Percentiles rank a stretch among this genome's conserved stretches.
These are phyloP conservation scores for Apiotrichum porosum DNA, from an alignment of 1,284 basidiomycete genomes.

Conservation along the genomic window DNA sequence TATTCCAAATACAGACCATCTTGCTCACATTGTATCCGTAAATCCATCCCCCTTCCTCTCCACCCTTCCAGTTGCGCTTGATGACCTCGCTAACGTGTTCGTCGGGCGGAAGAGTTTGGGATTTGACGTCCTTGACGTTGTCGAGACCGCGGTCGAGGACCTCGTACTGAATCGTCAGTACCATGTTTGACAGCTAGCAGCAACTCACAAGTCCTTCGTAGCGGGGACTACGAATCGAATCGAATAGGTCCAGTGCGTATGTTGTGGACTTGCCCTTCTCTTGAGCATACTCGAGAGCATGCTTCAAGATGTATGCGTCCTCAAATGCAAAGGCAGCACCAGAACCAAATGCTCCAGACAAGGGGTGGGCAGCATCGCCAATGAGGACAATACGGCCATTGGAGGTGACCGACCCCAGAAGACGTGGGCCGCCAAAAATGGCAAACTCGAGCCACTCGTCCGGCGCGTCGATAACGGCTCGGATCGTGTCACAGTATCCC, in stretches of 20 bases:
- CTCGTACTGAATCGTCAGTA: slow-evolving; percentile 5
- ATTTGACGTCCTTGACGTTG: slow-evolving; percentile 13
- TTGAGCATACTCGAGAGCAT: slow-evolving; percentile 12
- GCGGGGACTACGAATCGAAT: slow-evolving; percentile 23
- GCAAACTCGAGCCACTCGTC: slow-evolving; percentile 33
- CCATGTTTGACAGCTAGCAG: not conserved
- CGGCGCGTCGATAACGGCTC: slow-evolving; percentile 20
- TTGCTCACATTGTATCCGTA: slow-evolving; percentile 25
- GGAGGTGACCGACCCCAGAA: slow-evolving; percentile 16
- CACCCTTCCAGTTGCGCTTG: slow-evolving; percentile 12
- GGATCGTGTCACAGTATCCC: slow-evolving; percentile 24
- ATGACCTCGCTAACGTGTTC: slow-evolving; percentile 20
- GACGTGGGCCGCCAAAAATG: slow-evolving; percentile 27
- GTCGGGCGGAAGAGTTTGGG: slow-evolving; percentile 10
- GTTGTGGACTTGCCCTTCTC: not conserved
- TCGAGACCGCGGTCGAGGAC: slow-evolving; percentile 16
- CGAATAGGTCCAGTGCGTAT: slow-evolving; percentile 19
- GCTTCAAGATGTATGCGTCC: slow-evolving; percentile 23
- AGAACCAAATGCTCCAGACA: slow-evolving; percentile 25
- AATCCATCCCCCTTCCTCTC: slow-evolving; percentile 16
- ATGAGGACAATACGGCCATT: slow-evolving; percentile 23
- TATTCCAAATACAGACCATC: not conserved
- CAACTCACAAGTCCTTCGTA: slow-evolving; percentile 16
- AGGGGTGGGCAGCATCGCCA: slow-evolving; percentile 29
- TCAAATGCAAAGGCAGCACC: slow-evolving; percentile 33